Conservation (phyloP, 2,329 filamentous ascomycete genomes). For the Paecilomyces formosus region DNA sequence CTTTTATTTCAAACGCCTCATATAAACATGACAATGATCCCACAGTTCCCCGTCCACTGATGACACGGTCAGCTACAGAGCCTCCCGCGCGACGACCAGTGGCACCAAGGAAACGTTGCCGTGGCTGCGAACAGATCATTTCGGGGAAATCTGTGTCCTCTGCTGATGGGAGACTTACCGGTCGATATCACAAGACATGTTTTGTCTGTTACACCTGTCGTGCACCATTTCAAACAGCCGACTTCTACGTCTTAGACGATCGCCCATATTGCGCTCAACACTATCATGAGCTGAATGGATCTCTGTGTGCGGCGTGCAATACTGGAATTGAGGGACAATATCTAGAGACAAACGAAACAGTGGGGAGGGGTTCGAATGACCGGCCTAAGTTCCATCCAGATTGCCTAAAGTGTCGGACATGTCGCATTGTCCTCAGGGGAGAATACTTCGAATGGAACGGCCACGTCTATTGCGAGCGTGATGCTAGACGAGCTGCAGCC, state of each 20-base stretch:
- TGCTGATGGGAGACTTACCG: slow-evolving; percentile 82
- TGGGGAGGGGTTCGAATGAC: slow-evolving; percentile 21
- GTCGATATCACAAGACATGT: slow-evolving; percentile 89
- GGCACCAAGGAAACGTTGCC: slow-evolving; percentile 65
- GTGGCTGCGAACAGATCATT: slow-evolving; percentile 71
- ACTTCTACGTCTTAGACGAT: slow-evolving; percentile 88
- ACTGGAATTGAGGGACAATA: slow-evolving; percentile 90
- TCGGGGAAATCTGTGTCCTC: slow-evolving; percentile 89
- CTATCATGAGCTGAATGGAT: slow-evolving; percentile 87
- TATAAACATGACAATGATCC: slow-evolving; percentile 10
- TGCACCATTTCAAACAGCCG: slow-evolving; percentile 72
- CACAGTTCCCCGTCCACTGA: slow-evolving; percentile 4
- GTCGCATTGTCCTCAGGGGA: slow-evolving; percentile 63
- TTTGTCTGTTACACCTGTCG: slow-evolving; percentile 85
- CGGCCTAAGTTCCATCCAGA: slow-evolving; percentile 73
- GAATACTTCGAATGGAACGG: slow-evolving; percentile 90
- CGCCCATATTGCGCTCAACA: slow-evolving; percentile 84
- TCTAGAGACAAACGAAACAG: slow-evolving; percentile 63
- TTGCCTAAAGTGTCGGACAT: slow-evolving; percentile 76
- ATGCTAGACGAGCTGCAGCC: slow-evolving; percentile 58
- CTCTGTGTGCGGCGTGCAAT: slow-evolving; percentile 71
- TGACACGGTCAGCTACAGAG: slow-evolving; percentile 14
- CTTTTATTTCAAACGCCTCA: slow-evolving; percentile 14
- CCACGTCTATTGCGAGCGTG: slow-evolving; percentile 74
- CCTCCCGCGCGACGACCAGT: slow-evolving; percentile 35